Base-by-base conservation (phyloP, 1,284 basidiomycete genomes). In the Stereum hirsutum region DNA sequence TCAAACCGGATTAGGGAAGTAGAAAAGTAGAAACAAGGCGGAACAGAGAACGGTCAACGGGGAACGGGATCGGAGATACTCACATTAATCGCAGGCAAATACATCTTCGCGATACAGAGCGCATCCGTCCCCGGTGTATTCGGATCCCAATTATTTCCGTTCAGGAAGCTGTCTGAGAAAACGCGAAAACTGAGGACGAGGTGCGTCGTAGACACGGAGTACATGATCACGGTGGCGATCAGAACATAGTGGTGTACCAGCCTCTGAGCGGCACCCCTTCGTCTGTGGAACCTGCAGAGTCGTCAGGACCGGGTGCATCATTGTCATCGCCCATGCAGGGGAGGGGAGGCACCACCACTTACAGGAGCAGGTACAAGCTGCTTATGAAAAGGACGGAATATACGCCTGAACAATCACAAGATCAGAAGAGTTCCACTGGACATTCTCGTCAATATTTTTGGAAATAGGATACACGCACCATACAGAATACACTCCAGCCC, bases 41-140 rank as follows among this genome's bases (percentile, higher is more conserved):
- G 20, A 15, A 5, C 5, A n/a, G 34, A 15, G 34, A 12, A 36
- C 15, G 5, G 12, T 17, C 14, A n/a, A 17, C 20, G 34, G 30
- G 7, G 30, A 12, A 6, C n/a, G 20, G 3, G 27, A 23, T 17
- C 37, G 6, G 12, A 7, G 11, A 14, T 6, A 34, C 41, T 7
- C 31, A 42, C 41, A 10, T 42, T 42, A 21, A 42, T 23, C 10
- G 41, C 33, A 6, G 41, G 41, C 12, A 42, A 24, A 17, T 42
- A 42, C 21, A 42, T 21, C 25, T 42, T 33, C 8, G 31, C 26
- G 19, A 42, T 33, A 27, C 41, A 42, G 2, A 34, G 12, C 7
- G 41, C 24, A 27, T 42, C 41, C 3, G 41, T 42, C 24, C 41
- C 41, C 2, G 26, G 12, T 12, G 24, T 24, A 5, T n/a, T 8